Base-by-base conservation (phyloP, 1,139 yeast species). In the Yamadazyma siamensis region DNA sequence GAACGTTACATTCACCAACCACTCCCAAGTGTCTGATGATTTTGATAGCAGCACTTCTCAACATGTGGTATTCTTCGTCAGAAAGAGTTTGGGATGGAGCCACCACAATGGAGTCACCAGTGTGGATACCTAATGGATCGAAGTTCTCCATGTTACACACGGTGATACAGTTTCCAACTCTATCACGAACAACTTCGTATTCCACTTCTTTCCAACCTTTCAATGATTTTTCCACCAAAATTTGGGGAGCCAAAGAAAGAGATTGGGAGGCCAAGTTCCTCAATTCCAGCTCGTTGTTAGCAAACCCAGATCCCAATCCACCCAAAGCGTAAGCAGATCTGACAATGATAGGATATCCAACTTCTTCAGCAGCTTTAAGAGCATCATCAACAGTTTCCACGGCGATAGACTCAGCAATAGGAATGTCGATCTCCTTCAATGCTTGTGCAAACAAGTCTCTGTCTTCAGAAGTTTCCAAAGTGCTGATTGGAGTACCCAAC, bases 181-280 rank as follows among this genome's bases (percentile, higher is more conserved):
- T 77, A 62, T 91, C 98, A 62, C 98, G 86, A 36, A 91, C 98
- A 46, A 91, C 98, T 67, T 91, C 98, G 61, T 91, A 91, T 67
- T 91, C 98, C 37, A 91, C 94, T 67, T 91, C 98, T 61, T 91
- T 91, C 98, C 98, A 91, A 43, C 98, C 98, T 70, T 89, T 91
- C 63, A 91, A 71, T 4, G 97, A 89, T 67, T 86, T 89, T 65
- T 91, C 98, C 41, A 91, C 97, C 50, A 91, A 71, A 49, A 91
- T 86, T 69, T 91, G 99, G 29, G 96, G 96, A 27, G 96, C 80
- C 40, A 88, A 66, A 14, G 96, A 80, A 40, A 91, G 69, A 2
- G 96, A 85, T 60, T 86, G 95, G 28, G 95, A 78, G 28, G 95
- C 82, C 59, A 91, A 74, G 61, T 85, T 83, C 60, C 79, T 79